Percentiles rank a stretch among this genome's conserved stretches.
Evolutionary conservation across 208 protist species (phyloP).

Genomic region (Endotrypanum monterogeii): DNA sequence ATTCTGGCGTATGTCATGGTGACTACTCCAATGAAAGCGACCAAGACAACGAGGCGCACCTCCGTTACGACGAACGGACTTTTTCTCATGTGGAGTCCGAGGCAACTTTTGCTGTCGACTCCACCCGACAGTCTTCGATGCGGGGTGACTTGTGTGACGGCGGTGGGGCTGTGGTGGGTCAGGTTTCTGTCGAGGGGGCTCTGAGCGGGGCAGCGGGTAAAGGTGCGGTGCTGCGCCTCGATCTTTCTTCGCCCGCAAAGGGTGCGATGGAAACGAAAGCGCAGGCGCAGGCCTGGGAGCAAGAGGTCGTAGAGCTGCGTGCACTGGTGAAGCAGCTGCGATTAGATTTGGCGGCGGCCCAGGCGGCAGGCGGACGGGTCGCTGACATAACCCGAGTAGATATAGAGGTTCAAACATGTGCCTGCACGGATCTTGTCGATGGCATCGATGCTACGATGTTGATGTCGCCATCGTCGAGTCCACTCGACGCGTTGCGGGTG

Average conservation of each 20-base stretch:
- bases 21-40: neutral
- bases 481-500: neutral
- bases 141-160: constrained; percentile 2
- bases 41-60: constrained; percentile 16
- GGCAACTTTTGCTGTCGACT: neutral
- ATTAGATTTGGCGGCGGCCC: constrained; percentile 17
- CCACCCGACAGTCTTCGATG: constrained; percentile 9
- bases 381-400: neutral
- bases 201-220: constrained; percentile 12
- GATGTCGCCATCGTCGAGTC: neutral
- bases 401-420: neutral
- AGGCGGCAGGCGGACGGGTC: neutral
- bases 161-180: neutral
- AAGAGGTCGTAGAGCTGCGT: constrained; percentile 52
- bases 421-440: neutral
- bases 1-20: neutral
- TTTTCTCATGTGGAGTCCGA: neutral
- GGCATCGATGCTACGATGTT: neutral
- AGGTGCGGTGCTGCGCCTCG: constrained; percentile 16
- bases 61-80: constrained; percentile 4
- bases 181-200: constrained; percentile 15
- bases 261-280: constrained; percentile 22
- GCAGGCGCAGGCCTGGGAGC: constrained; percentile 15
- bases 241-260: constrained; percentile 10
- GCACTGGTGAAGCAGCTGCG: constrained; percentile 41